These are phyloP conservation scores for Simplicillium sp. DNA, from an alignment of 2,329 filamentous ascomycete species.

Conservation along the genomic window DNA sequence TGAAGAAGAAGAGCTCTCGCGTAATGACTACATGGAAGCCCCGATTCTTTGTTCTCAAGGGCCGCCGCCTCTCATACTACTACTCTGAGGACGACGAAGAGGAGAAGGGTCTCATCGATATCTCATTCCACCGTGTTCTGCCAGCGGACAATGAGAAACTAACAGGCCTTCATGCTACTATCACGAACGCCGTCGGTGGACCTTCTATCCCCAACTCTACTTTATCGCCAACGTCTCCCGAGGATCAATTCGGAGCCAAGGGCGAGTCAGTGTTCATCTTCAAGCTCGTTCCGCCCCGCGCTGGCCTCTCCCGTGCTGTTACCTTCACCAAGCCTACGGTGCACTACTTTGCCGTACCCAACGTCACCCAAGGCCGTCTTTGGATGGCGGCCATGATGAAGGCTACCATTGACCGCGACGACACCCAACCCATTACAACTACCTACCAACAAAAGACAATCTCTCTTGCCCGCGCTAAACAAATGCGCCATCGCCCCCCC, in stretches of 20 bases:
- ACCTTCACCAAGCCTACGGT: constrained; percentile 97
- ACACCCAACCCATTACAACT: constrained; percentile 67
- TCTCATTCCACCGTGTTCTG: constrained; percentile 93
- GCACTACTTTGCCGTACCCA: constrained; percentile 95
- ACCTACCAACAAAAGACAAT: constrained; percentile 98
- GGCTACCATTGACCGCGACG: constrained; percentile 92
- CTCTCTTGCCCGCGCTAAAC: constrained; percentile 75
- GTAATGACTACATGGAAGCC: constrained; percentile 98
- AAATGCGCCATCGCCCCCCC: constrained; percentile 82
- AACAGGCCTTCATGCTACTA: constrained; percentile 80
- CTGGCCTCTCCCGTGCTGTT: constrained; percentile 79
- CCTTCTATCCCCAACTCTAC: constrained; percentile 42
- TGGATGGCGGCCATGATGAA: constrained; percentile 99
- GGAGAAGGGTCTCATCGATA: constrained; percentile 94
- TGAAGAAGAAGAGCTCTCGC: constrained; percentile 97
- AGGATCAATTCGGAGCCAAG: constrained; percentile 12
- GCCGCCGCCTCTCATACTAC: constrained; percentile 86
- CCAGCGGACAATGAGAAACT: constrained; percentile 87
- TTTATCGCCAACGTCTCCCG: constrained; percentile 38
- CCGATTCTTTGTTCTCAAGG: constrained; percentile 88
- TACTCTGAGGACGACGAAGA: constrained; percentile 88
- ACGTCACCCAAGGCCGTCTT: constrained; percentile 72
- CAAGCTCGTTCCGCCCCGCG: constrained; percentile 87
- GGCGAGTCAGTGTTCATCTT: constrained; percentile 80
- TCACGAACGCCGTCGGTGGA: constrained; percentile 67